Base-by-base conservation (phyloP, 768 basidiomycete species). In the Podaxis carcinomalis region DNA sequence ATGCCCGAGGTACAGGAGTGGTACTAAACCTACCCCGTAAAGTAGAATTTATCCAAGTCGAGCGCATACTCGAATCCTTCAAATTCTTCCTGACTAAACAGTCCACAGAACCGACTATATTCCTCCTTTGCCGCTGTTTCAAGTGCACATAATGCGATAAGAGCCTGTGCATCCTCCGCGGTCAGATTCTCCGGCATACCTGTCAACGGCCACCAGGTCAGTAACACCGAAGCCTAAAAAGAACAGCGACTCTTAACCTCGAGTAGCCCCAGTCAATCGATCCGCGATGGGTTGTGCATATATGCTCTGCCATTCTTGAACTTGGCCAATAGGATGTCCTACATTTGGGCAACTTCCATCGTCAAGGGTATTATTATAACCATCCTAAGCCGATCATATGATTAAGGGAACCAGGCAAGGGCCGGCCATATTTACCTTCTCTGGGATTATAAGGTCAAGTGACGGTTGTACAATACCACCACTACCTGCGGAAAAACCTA, bases 91-190 rank as follows among this genome's bases (percentile, higher is more conserved):
- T 65, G 54, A 0, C 77, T 76, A 72, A 95, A 95, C n/a, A 95
- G 68, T 4, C 70, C 71, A 70, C 94, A 96, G 73, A 90, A 93
- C 0, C 81, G 83, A 63, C 88, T 89, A 56, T 73, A 65, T 27
- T 63, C 66, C 53, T 77, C 77, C 51, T 71, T 76, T n/a, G 77
- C 82, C 57, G 83, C 77, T n/a, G 83, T 89, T 66, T 93, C 89
- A 67, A 95, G 93, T 0, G 91, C 80, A 68, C 94, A 95, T 47
- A 95, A 75, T 1, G 85, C 80, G 70, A 92, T 84, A 36, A 95
- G 75, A 59, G 75, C 78, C 53, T 77, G 74, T 1, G 85, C 74
- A 64, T 95, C 89, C 4, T 63, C 58, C 11, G 80, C 65, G 0
- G 74, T 77, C 25, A 96, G 73, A 27, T 82, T 76, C 1, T 87